A percentile compares a stretch with the other conserved stretches of the same genome.
phyloP scores from a whole-genome alignment of 148 eudicot genomes.

The Pharnaceum exiguum region DNA sequence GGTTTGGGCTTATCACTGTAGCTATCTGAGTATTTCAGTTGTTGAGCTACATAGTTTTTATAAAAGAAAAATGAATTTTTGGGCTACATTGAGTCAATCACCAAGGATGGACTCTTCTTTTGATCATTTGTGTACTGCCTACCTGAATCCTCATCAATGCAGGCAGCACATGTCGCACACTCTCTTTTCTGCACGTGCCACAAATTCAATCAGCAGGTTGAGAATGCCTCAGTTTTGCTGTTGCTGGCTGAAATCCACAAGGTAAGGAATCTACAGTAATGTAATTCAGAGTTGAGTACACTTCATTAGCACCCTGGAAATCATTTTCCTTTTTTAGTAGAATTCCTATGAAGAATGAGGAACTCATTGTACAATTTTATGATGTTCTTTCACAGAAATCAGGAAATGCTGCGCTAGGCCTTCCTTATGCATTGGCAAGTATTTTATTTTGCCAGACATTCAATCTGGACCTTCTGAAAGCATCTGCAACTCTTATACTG shows the following conservation, averaged over 20 bases:
- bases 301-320: too few relatives aligned
- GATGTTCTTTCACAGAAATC: conserved; percentile 51
- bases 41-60: too few relatives aligned
- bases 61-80: too few relatives aligned
- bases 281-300: background rate
- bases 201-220: conserved; percentile 84
- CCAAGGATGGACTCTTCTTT: background rate
- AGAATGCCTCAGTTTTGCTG: conserved; percentile 78
- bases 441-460: conserved; percentile 88
- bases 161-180: conserved; percentile 89
- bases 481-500: conserved; percentile 78
- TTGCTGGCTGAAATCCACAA: conserved; percentile 95
- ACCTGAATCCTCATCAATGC: conserved; percentile 27
- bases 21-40: too few relatives aligned
- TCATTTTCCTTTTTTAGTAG: too few relatives aligned
- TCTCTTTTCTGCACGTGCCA: conserved; percentile 86
- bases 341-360: background rate
- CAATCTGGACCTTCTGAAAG: conserved; percentile 96
- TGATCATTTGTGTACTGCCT: background rate
- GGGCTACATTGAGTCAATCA: too few relatives aligned
- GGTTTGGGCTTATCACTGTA: too few relatives aligned
- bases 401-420: conserved; percentile 85
- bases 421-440: conserved; percentile 94
- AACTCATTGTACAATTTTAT: background rate
- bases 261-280: conserved; percentile 35